Evolutionary conservation across 805 yeast species (phyloP).

Genomic region (Lipomyces spencermartinsiae): DNA sequence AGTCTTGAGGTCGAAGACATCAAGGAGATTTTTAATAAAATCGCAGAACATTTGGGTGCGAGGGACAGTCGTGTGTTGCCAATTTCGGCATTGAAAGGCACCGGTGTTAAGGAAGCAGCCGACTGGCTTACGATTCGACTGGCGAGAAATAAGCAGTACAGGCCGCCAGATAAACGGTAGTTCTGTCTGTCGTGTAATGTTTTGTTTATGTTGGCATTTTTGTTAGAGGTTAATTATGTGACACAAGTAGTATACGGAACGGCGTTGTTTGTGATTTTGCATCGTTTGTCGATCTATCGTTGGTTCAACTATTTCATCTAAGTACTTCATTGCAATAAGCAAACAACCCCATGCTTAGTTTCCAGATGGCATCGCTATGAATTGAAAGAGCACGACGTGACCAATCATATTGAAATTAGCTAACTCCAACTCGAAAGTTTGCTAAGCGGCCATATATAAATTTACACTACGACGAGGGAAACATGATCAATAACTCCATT

Average conservation of each 20-base stretch:
- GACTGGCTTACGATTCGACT: constrained; percentile 86
- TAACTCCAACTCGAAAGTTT: too few species aligned
- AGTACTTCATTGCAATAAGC: too few species aligned
- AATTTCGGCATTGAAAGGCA: constrained; percentile 79
- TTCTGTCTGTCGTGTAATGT: background rate
- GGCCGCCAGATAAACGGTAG: constrained; percentile 58
- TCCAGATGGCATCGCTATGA: background rate
- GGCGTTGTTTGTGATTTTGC: background rate
- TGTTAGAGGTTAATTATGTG: background rate
- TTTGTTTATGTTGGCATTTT: background rate
- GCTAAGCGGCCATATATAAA: too few species aligned
- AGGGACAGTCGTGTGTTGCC: constrained; percentile 91
- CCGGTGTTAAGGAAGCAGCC: constrained; percentile 84
- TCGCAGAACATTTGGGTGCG: constrained; percentile 85
- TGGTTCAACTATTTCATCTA: background rate
- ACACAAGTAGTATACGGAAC: background rate
- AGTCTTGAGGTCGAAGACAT: constrained; percentile 78
- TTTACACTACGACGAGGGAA: too few species aligned
- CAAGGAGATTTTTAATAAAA: constrained; percentile 80
- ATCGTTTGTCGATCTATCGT: background rate
- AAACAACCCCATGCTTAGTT: too few species aligned
- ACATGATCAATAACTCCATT: too few species aligned
- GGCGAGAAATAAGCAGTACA: constrained; percentile 65
- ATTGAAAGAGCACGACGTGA: background rate
- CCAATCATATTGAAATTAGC: background rate